Percentiles rank a stretch among this genome's conserved stretches.
These are phyloP conservation scores for Colletotrichum sp. DNA, from an alignment of 2,329 filamentous ascomycete species.

Conservation along the genomic window DNA sequence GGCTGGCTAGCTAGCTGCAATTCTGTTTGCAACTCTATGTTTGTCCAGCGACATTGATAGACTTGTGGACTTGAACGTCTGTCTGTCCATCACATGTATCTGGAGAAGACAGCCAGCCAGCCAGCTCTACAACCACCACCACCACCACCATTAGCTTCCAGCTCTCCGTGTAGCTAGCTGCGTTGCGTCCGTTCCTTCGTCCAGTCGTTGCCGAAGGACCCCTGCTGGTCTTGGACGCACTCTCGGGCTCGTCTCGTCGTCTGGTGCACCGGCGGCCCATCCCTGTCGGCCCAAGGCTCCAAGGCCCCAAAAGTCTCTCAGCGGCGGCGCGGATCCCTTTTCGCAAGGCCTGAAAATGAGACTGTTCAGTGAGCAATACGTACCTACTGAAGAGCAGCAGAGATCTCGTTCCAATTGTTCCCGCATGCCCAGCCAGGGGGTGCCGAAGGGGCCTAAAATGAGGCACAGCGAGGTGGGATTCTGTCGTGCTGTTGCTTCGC, in stretches of 20 bases:
- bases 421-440: background rate
- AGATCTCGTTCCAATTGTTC: background rate
- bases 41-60: background rate
- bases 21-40: background rate
- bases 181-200: background rate
- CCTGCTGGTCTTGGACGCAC: background rate
- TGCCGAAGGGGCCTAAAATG: background rate
- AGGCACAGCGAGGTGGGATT: background rate
- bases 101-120: background rate
- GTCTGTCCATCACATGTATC: background rate
- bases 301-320: background rate
- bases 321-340: background rate
- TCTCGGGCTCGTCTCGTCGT: background rate
- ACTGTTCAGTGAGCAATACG: background rate
- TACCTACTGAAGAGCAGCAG: background rate
- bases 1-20: background rate
- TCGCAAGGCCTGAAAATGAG: background rate
- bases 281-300: background rate
- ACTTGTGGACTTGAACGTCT: background rate
- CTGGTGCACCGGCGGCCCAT: background rate
- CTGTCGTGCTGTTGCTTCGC: background rate
- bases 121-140: background rate
- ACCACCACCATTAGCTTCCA: background rate
- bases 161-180: background rate
- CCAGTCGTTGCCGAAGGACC: conserved; percentile 6